phyloP scores from a whole-genome alignment of 2,329 filamentous ascomycete species.

The Diaporthe australafricana region DNA sequence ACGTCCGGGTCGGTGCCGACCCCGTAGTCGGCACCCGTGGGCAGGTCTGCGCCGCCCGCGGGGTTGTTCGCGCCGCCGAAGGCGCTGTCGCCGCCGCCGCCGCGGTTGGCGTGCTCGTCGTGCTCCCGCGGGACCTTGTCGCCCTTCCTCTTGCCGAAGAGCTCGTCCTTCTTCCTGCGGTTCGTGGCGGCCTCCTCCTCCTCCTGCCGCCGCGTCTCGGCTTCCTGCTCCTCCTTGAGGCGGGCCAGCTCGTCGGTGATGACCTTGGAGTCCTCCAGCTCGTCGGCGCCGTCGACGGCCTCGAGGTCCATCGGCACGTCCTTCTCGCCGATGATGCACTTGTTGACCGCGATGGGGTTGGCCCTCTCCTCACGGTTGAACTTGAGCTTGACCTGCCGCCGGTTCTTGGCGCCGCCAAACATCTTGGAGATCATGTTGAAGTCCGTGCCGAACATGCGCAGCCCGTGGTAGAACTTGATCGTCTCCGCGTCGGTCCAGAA shows the following conservation, averaged over 20 bases:
- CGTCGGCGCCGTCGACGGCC: conserved; percentile 68
- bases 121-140: conserved; percentile 42
- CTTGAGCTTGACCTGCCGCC: conserved; percentile 83
- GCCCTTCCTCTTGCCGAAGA: conserved; percentile 55
- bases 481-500: conserved; percentile 79
- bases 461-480: conserved; percentile 79
- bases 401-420: conserved; percentile 74
- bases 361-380: conserved; percentile 83
- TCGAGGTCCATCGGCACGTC: conserved; percentile 69
- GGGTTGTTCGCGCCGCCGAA: conserved; percentile 7
- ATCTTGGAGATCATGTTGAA: conserved; percentile 83
- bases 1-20: conserved; percentile 38
- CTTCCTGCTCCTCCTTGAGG: conserved; percentile 57
- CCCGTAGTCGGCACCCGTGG: conserved; percentile 30
- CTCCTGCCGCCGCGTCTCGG: conserved; percentile 56
- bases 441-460: conserved; percentile 84
- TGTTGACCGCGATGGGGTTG: conserved; percentile 72
- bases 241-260: conserved; percentile 65
- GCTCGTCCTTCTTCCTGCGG: conserved; percentile 60
- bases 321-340: conserved; percentile 71
- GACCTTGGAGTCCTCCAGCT: conserved; percentile 65
- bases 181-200: conserved; percentile 62
- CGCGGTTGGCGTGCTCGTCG: conserved; percentile 35
- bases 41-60: background rate
- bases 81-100: conserved; percentile 22